Conservation (phyloP, 352 stramenopile species). For the Phytophthora niederhauseri region DNA sequence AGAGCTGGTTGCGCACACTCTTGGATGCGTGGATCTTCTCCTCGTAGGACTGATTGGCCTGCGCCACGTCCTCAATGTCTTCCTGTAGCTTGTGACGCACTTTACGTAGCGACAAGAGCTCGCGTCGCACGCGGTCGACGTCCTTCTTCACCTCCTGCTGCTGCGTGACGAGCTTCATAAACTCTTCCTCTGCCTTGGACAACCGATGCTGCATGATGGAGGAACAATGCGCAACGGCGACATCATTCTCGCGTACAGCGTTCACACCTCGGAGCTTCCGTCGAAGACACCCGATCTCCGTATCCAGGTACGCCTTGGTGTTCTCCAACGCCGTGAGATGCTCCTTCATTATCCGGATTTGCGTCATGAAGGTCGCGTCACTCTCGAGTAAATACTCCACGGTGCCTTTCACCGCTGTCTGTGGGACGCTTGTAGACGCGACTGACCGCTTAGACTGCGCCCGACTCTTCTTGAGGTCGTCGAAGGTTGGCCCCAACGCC, state of each 20-base stretch:
- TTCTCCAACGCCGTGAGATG: conserved; percentile 53
- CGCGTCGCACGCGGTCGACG: conserved; percentile 62
- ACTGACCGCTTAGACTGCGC: conserved; percentile 21
- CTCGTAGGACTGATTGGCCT: conserved; percentile 45
- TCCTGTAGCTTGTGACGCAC: conserved; percentile 61
- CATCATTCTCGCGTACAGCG: conserved; percentile 77
- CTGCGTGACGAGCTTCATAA: conserved; percentile 75
- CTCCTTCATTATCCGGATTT: conserved; percentile 64
- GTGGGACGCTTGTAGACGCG: not conserved
- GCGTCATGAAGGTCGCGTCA: conserved; percentile 64
- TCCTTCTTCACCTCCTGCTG: conserved; percentile 67
- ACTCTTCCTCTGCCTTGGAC: conserved; percentile 76
- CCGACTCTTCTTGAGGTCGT: conserved; percentile 12
- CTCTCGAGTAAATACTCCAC: conserved; percentile 76
- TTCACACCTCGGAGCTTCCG: conserved; percentile 69
- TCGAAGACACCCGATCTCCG: conserved; percentile 53
- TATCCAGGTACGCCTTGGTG: conserved; percentile 53
- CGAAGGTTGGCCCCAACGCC: not conserved
- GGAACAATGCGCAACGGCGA: conserved; percentile 72
- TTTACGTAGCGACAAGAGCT: conserved; percentile 64
- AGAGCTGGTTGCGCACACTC: conserved; percentile 50
- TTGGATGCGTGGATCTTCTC: conserved; percentile 59
- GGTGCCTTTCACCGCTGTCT: conserved; percentile 38
- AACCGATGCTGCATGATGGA: conserved; percentile 80
- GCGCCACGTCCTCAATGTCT: conserved; percentile 59